Evolutionary conservation across 164 flowering plant genomes (phyloP).

Genomic region (Vitis cinerea): DNA sequence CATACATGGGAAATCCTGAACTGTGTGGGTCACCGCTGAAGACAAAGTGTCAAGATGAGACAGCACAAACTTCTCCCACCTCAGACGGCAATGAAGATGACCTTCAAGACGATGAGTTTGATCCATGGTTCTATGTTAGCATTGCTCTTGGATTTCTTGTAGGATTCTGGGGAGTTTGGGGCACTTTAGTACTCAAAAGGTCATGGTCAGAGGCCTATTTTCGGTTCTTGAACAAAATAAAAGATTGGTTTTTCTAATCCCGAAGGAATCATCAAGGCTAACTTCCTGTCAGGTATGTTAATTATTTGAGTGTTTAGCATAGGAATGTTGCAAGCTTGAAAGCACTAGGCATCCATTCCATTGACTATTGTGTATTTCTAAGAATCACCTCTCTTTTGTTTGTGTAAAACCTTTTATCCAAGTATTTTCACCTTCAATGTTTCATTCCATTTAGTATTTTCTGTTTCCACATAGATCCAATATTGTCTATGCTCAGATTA

Average conservation of each 20-base stretch:
- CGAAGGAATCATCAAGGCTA: no score
- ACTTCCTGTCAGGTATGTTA: no score
- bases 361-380: no score
- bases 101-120: neutral
- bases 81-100: neutral
- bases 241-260: neutral
- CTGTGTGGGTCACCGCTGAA: slow-evolving; percentile 7
- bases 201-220: slow-evolving; percentile 3
- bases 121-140: neutral
- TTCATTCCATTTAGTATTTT: no score
- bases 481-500: no score
- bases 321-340: no score
- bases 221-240: neutral
- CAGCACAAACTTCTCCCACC: neutral
- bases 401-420: no score
- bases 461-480: no score
- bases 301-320: no score
- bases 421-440: no score
- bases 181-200: neutral
- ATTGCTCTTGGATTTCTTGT: neutral
- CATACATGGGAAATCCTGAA: slow-evolving; percentile 4
- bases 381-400: no score
- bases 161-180: slow-evolving; percentile 6
- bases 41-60: neutral
- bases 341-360: no score